These are phyloP conservation scores for Vitis amurensis DNA, from an alignment of 164 flowering plant species.

Conservation along the genomic window DNA sequence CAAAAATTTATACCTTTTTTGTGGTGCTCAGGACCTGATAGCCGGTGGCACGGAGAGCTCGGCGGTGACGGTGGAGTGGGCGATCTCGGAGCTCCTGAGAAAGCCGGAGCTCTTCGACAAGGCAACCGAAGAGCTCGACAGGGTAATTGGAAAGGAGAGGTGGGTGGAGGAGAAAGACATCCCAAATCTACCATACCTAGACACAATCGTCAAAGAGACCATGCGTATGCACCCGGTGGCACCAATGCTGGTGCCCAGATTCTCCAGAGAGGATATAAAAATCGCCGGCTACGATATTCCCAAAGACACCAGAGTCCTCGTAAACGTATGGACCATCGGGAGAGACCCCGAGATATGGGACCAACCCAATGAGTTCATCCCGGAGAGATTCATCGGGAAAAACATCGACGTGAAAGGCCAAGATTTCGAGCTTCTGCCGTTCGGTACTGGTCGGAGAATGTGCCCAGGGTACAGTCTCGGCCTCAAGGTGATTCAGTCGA, in stretches of 20 bases:
- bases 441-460: slow-evolving; percentile 80
- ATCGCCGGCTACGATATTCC: slow-evolving; percentile 60
- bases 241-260: slow-evolving; percentile 61
- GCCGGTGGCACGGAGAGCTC: slow-evolving; percentile 84
- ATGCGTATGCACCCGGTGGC: slow-evolving; percentile 85
- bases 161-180: slow-evolving; percentile 79
- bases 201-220: slow-evolving; percentile 72
- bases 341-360: slow-evolving; percentile 69
- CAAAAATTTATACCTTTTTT: neutral
- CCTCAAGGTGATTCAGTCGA: slow-evolving; percentile 57
- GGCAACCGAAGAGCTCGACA: slow-evolving; percentile 71
- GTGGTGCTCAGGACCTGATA: slow-evolving; percentile 51
- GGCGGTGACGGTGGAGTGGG: slow-evolving; percentile 82
- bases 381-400: slow-evolving; percentile 63
- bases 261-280: slow-evolving; percentile 35
- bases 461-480: slow-evolving; percentile 76
- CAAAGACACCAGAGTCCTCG: slow-evolving; percentile 44
- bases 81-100: slow-evolving; percentile 61
- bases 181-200: slow-evolving; percentile 48
- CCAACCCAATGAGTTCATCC: slow-evolving; percentile 52
- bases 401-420: slow-evolving; percentile 69
- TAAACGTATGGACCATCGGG: slow-evolving; percentile 64
- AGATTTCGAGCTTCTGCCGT: slow-evolving; percentile 66
- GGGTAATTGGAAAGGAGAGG: slow-evolving; percentile 60
- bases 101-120: slow-evolving; percentile 50